Base-by-base conservation (phyloP, 2,329 filamentous ascomycete species). In the Fusarium sp. region DNA sequence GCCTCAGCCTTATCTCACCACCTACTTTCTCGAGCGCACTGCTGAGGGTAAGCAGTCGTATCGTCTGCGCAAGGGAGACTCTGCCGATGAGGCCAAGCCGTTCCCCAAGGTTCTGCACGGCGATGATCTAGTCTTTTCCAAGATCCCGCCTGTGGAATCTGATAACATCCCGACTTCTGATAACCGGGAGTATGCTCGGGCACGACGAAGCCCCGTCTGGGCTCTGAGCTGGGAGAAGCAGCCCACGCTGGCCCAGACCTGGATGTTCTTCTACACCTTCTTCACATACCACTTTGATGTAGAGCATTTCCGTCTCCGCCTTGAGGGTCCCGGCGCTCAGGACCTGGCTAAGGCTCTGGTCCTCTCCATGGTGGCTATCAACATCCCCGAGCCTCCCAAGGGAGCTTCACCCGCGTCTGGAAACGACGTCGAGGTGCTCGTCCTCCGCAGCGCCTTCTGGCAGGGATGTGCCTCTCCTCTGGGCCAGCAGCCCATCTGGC, bases 381-480 rank as follows among this genome's bases (percentile, higher is more conserved):
- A 80, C 61, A 83, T 86, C 75, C 84, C 83, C 2, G 62, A 70
- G 66, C 64, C 73, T 63, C 80, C 51, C 48, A 66, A 71, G 43
- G 59, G 46, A 20, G 61, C 66, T 85, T 83, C 63, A 7, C 52
- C 70, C 26, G 62, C 72, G 58, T 68, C 72, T 60, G 42, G 67
- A 60, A 20, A 71, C 28, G 74, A 72, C 18, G 74, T 80, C 36
- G 79, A 74, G 73, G 74, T 77, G 38, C 74, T 86, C 44, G 69
- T 85, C 62, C 80, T 84, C 54, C 82, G 84, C 59, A 80, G 80
- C 75, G 79, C 87, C 38, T 91, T 91, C 81, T 91, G 89, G 88
- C 89, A 91, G 72, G 89, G 89, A 52, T 89, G 88, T 17, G 89
- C 84, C 22, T 90, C 89, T 3, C 89, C 89, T 10, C 83, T 90